These are phyloP conservation scores for Trametes pubescens DNA, from an alignment of 1,284 basidiomycete species.

Conservation along the genomic window DNA sequence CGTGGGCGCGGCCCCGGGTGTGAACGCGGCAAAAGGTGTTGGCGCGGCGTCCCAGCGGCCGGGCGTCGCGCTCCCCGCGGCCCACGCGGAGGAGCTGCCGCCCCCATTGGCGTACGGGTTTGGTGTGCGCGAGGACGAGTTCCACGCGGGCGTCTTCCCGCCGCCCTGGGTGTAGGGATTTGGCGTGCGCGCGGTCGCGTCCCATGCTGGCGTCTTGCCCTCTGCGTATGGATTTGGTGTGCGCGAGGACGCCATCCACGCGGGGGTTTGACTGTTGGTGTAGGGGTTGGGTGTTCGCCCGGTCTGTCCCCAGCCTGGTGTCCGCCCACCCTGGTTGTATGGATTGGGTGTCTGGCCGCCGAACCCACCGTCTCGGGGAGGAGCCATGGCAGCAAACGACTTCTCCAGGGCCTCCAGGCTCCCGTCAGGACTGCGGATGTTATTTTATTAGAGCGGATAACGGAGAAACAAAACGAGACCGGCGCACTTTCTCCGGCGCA, in stretches of 20 bases:
- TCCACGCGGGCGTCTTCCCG: slow-evolving; percentile 67
- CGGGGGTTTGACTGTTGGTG: slow-evolving; percentile 61
- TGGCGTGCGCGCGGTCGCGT: slow-evolving; percentile 59
- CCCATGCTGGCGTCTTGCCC: slow-evolving; percentile 72
- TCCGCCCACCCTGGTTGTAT: slow-evolving; percentile 43
- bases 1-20: slow-evolving; percentile 28
- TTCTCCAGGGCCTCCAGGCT: slow-evolving; percentile 55
- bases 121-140: slow-evolving; percentile 66
- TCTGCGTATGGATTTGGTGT: slow-evolving; percentile 79
- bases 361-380: slow-evolving; percentile 37
- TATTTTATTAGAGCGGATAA: neutral
- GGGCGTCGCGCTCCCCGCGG: slow-evolving; percentile 42
- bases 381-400: slow-evolving; percentile 44
- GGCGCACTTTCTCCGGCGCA: slow-evolving; percentile 80
- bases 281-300: slow-evolving; percentile 79
- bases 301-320: slow-evolving; percentile 44
- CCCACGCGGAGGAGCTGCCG: slow-evolving; percentile 37
- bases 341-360: slow-evolving; percentile 47
- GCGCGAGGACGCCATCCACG: slow-evolving; percentile 63
- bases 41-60: slow-evolving; percentile 34
- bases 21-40: slow-evolving; percentile 28
- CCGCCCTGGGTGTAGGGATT: slow-evolving; percentile 68
- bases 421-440: slow-evolving; percentile 59
- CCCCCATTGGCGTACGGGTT: slow-evolving; percentile 66
- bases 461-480: slow-evolving; percentile 23